Percentiles rank a stretch among this genome's conserved stretches.
These are phyloP conservation scores for Diaporthe ilicicola DNA, from an alignment of 2,329 filamentous ascomycete species.

Conservation along the genomic window DNA sequence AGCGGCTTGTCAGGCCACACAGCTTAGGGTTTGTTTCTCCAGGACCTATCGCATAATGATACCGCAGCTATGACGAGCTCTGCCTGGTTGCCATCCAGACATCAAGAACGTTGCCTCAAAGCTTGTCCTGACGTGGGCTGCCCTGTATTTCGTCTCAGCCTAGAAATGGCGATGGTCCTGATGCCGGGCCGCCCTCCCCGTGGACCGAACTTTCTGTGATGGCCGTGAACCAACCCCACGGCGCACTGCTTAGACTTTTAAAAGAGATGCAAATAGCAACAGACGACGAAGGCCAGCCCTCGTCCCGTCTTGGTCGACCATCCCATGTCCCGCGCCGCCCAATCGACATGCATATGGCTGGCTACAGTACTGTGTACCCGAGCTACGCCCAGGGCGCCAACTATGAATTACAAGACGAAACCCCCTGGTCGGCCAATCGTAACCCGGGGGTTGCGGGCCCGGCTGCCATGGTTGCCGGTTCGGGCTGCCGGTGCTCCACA, in stretches of 20 bases:
- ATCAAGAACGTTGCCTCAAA: not conserved
- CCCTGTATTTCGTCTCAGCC: not conserved
- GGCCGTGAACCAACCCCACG: no score
- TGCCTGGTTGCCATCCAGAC: not conserved
- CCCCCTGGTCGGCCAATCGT: conserved; percentile 9
- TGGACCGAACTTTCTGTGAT: not conserved
- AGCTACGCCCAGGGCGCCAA: not conserved
- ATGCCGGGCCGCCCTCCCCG: no score
- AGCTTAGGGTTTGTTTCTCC: not conserved
- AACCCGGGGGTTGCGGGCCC: conserved; percentile 2
- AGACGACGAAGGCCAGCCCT: not conserved
- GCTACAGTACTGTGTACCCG: no score
- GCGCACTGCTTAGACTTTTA: not conserved
- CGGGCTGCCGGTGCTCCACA: conserved; percentile 23
- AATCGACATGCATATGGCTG: not conserved
- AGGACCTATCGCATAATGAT: conserved; percentile 6
- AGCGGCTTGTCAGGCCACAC: not conserved
- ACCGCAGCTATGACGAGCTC: not conserved
- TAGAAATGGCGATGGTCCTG: not conserved
- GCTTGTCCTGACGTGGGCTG: conserved; percentile 7
- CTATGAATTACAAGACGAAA: conserved; percentile 17
- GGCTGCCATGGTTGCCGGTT: conserved; percentile 16
- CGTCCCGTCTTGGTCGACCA: not conserved
- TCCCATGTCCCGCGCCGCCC: not conserved
- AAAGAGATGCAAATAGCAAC: not conserved